Evolutionary conservation across 108 stramenopile genomes (phyloP).

Genomic region (Craspedostauros australis): DNA sequence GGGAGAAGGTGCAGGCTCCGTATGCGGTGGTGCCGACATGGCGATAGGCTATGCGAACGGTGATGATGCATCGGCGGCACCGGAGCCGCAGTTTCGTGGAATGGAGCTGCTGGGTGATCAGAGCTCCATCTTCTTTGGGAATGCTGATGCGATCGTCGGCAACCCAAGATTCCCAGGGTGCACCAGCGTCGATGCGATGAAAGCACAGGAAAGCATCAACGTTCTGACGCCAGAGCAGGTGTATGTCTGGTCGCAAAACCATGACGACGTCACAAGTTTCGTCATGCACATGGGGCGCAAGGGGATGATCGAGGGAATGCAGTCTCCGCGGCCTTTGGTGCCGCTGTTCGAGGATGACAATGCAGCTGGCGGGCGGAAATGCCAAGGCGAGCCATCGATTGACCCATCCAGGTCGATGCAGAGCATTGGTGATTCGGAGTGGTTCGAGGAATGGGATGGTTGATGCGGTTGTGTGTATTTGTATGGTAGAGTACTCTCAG

Average conservation of each 20-base stretch:
- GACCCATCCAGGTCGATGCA: slow-evolving; percentile 15
- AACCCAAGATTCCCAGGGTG: no score
- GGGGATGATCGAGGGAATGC: slow-evolving; percentile 10
- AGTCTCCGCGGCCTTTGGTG: not conserved
- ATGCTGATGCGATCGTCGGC: no score
- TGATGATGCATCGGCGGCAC: not conserved
- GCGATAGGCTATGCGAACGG: not conserved
- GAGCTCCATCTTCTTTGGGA: no score
- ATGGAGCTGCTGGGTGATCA: slow-evolving; percentile 17
- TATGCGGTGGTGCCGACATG: slow-evolving; percentile 7
- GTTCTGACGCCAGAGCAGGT: slow-evolving; percentile 1
- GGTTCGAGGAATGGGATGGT: slow-evolving; percentile 1
- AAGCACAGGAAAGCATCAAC: not conserved
- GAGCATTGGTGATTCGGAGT: slow-evolving; percentile 15
- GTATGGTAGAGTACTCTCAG: no score
- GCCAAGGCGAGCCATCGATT: slow-evolving; percentile 17
- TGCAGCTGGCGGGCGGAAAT: slow-evolving; percentile 5
- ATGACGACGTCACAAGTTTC: slow-evolving; percentile 7
- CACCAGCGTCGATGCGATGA: no score
- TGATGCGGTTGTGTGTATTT: no score
- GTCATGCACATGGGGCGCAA: slow-evolving; percentile 3
- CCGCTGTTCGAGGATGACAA: slow-evolving; percentile 3
- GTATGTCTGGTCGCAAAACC: slow-evolving; percentile 16
- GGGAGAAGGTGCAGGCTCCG: slow-evolving; percentile 25
- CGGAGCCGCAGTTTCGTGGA: slow-evolving; percentile 18